Conservation (phyloP, 768 basidiomycete species). For the Hypholoma sublateritium region DNA sequence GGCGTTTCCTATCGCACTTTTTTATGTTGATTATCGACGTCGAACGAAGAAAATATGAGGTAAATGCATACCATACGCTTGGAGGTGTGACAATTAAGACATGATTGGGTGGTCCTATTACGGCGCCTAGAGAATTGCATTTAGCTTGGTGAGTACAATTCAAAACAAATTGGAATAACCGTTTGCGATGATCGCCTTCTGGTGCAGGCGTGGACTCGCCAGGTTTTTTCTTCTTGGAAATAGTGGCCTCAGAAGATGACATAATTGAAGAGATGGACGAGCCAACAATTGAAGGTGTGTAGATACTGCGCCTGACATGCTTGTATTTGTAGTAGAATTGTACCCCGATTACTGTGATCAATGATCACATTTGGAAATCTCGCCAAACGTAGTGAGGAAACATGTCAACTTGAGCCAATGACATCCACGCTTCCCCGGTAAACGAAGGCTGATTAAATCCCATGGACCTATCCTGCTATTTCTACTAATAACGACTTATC, state of each 20-base stretch:
- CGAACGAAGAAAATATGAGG: not conserved
- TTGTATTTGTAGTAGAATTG: not conserved
- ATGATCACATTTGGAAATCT: not conserved
- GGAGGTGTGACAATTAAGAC: slow-evolving; percentile 71
- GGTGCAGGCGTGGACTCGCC: slow-evolving; percentile 29
- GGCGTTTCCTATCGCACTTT: slow-evolving; percentile 50
- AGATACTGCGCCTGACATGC: not conserved
- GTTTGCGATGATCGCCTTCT: slow-evolving; percentile 25
- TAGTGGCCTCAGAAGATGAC: slow-evolving; percentile 28
- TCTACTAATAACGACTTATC: not conserved
- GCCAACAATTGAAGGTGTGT: not conserved
- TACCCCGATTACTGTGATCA: not conserved
- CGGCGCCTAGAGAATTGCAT: slow-evolving; percentile 41
- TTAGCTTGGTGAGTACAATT: no score
- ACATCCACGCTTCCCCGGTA: not conserved
- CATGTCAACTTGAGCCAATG: not conserved
- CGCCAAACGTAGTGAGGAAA: not conserved
- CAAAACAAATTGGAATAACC: slow-evolving; percentile 6
- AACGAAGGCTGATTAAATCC: not conserved
- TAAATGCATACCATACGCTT: slow-evolving; percentile 60
- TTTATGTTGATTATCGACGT: not conserved
- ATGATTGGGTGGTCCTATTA: slow-evolving; percentile 73
- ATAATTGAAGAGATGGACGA: not conserved
- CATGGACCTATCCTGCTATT: not conserved
- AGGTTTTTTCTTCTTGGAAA: slow-evolving; percentile 27